Percentiles rank a stretch among this genome's conserved stretches.
These are phyloP conservation scores for Corynascus novoguineensis DNA, from an alignment of 495 filamentous ascomycete genomes.

Conservation along the genomic window DNA sequence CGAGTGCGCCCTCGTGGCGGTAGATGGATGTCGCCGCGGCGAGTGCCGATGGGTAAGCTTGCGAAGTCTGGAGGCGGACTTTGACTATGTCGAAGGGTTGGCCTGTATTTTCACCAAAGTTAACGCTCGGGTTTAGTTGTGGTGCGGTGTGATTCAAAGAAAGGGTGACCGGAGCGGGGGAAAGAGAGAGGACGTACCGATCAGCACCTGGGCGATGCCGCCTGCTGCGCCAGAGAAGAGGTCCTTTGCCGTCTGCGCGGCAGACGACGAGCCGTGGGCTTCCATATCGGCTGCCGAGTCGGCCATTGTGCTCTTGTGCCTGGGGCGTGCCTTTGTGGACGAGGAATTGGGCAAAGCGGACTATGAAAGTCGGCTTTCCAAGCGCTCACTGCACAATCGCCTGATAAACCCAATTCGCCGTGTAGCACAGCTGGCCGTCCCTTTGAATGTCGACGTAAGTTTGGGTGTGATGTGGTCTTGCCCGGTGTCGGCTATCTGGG, in stretches of 20 bases:
- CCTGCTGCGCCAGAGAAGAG: slow-evolving; percentile 85
- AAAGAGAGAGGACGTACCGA: slow-evolving; percentile 53
- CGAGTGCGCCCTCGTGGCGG: slow-evolving; percentile 76
- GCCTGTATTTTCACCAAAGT: slow-evolving; percentile 53
- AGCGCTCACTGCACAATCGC: no score
- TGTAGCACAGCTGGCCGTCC: neutral
- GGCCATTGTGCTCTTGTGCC: slow-evolving; percentile 27
- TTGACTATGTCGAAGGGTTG: slow-evolving; percentile 99
- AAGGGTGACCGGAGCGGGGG: neutral
- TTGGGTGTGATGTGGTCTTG: neutral
- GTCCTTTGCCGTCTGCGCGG: slow-evolving; percentile 72
- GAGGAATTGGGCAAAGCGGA: neutral
- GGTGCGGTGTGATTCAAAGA: neutral
- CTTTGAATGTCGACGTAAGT: neutral
- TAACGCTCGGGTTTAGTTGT: neutral
- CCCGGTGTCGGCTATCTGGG: slow-evolving; percentile 7
- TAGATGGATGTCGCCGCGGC: slow-evolving; percentile 78
- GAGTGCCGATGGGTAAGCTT: slow-evolving; percentile 70
- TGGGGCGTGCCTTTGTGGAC: neutral
- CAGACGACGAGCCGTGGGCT: slow-evolving; percentile 21
- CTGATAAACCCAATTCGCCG: neutral
- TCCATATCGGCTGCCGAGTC: slow-evolving; percentile 39
- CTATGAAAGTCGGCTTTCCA: no score
- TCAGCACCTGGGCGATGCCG: slow-evolving; percentile 87
- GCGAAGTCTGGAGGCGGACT: slow-evolving; percentile 88